Base-by-base conservation (phyloP, 75 land plant genomes). In the Isoetes taiwanensis region DNA sequence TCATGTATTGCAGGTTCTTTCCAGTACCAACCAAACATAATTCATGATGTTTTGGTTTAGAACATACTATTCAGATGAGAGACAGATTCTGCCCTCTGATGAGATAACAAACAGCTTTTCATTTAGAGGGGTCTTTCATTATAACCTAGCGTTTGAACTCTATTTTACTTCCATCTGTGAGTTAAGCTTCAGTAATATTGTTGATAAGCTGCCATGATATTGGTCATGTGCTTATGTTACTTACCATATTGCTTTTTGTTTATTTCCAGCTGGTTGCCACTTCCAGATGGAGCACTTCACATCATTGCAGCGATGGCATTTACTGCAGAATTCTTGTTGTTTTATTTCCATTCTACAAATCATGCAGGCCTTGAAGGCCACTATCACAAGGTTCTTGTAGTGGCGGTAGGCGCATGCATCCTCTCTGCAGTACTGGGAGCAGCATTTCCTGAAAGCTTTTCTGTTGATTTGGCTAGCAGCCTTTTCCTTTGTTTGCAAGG, bases 301-400 rank as follows among this genome's bases (percentile, higher is more conserved):
- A 58, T 91, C 9, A 72, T 86, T 23, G 84, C 73, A 4, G 80
- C 85, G 24, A 63, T 83, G 56, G 97, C 97, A 20, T 91, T 91
- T 66, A 62, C 55, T 41, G 82, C 85, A 1, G 97, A 91, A 71
- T 91, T 70, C 48, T 66, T 83, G 6, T 65, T 91, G 16, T 91
- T 91, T 69, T 70, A 72, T 66, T 91, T 80, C 66, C 97, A 91
- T 63, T 91, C 97, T 10, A 91, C 97, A 10, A 76, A 67, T 53
- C 94, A 91, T 58, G 80, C 71, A 54, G 97, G 97, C 30, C 75
- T 91, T 25, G 97, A 91, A 61, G 97, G 94, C 17, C 69, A 83
- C 61, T 91, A 83, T 72, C 94, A 86, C 33, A 66, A 79, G 29
- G 57, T 93, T 39, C 79, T 93, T 42, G 98, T 88, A 34, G 58